Evolutionary conservation across 768 basidiomycete genomes (phyloP).

Genomic region (Rubroboletus pulcherrimus): DNA sequence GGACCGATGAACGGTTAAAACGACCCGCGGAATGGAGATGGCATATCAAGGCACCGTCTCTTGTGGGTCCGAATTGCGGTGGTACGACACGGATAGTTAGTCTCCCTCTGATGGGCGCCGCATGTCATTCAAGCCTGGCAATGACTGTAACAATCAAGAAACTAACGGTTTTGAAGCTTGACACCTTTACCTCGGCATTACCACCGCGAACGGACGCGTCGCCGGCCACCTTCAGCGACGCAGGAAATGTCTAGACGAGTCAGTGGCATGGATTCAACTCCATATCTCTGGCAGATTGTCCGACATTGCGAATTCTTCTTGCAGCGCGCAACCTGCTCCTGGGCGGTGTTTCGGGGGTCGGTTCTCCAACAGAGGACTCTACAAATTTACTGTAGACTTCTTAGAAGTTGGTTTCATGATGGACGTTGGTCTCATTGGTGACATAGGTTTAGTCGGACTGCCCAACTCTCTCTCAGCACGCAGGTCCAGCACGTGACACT

Average conservation of each 20-base stretch:
- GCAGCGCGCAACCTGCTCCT: too few relatives aligned
- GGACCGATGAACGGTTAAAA: background rate
- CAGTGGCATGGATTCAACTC: too few relatives aligned
- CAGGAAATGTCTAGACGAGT: background rate
- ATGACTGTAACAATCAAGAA: background rate
- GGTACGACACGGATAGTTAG: background rate
- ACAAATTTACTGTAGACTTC: too few relatives aligned
- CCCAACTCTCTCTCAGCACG: background rate
- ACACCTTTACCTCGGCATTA: background rate
- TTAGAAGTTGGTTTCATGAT: too few relatives aligned
- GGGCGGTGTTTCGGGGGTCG: too few relatives aligned
- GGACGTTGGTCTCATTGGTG: too few relatives aligned
- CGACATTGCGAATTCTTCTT: background rate
- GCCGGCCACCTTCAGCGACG: background rate
- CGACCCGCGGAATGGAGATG: background rate
- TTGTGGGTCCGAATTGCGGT: background rate
- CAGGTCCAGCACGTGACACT: slow-evolving; percentile 11
- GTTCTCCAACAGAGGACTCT: too few relatives aligned
- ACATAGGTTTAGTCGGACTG: too few relatives aligned
- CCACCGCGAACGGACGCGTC: too few relatives aligned
- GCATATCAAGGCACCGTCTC: background rate
- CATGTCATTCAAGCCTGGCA: background rate
- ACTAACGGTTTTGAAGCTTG: background rate
- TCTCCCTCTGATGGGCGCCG: background rate
- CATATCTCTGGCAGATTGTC: background rate